phyloP scores from a whole-genome alignment of 140 eudicot genomes.

The Bidens hawaiensis region DNA sequence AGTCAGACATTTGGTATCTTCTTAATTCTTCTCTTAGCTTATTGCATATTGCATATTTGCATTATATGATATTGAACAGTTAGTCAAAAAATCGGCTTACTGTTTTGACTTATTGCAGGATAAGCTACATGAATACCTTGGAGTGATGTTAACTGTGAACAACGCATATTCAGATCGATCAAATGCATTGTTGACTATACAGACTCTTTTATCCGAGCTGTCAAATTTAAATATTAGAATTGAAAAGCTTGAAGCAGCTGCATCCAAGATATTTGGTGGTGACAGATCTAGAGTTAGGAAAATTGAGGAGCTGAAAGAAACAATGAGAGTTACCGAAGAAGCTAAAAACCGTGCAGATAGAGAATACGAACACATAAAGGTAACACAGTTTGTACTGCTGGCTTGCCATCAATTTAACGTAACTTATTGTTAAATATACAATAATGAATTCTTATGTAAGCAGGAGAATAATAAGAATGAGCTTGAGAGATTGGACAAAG shows the following conservation, averaged over 20 bases:
- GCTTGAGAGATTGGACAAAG: slow-evolving; percentile 75
- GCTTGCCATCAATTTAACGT: background rate
- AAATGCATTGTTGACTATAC: slow-evolving; percentile 86
- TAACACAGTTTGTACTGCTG: slow-evolving; percentile 19
- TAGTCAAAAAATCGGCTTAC: background rate
- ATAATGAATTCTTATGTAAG: slow-evolving; percentile 19
- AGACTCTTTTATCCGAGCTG: slow-evolving; percentile 78
- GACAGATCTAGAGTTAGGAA: slow-evolving; percentile 78
- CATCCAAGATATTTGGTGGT: slow-evolving; percentile 93
- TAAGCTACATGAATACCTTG: slow-evolving; percentile 95
- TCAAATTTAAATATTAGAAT: slow-evolving; percentile 62
- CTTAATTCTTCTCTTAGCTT: slow-evolving; percentile 8
- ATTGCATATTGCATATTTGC: no score
- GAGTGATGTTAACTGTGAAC: slow-evolving; percentile 85
- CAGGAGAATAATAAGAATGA: slow-evolving; percentile 90
- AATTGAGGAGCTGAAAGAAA: slow-evolving; percentile 80
- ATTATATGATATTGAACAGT: background rate
- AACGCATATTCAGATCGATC: slow-evolving; percentile 88
- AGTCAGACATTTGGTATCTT: slow-evolving; percentile 73
- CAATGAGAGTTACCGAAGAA: slow-evolving; percentile 70
- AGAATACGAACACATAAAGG: slow-evolving; percentile 91
- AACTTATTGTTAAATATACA: background rate
- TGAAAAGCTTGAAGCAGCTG: slow-evolving; percentile 90
- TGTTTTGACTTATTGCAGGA: slow-evolving; percentile 78
- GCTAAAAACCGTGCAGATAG: slow-evolving; percentile 73